Conservation (phyloP, 352 stramenopile species). For the Pythium plurisporium region DNA sequence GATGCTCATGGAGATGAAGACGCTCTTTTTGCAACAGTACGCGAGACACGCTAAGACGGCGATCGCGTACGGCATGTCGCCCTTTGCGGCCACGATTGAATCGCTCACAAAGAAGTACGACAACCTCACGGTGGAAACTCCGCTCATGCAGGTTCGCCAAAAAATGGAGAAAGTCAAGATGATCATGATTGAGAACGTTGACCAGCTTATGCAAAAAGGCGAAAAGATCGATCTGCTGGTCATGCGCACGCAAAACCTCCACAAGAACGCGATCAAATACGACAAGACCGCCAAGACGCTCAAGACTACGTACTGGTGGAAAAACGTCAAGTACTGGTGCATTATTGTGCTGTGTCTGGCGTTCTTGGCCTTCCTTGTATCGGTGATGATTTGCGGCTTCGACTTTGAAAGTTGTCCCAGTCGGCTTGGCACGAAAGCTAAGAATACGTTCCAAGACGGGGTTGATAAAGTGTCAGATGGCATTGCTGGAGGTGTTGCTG, state of each 20-base stretch:
- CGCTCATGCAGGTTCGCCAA: slow-evolving; percentile 82
- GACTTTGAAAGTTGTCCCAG: slow-evolving; percentile 57
- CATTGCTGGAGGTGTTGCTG: too few relatives aligned
- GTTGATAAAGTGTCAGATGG: slow-evolving; percentile 17
- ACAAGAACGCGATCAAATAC: slow-evolving; percentile 96
- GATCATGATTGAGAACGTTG: slow-evolving; percentile 99
- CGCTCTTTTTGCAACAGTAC: slow-evolving; percentile 59
- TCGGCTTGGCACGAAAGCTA: slow-evolving; percentile 35
- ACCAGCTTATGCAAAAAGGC: slow-evolving; percentile 95
- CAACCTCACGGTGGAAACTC: slow-evolving; percentile 77
- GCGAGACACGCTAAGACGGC: slow-evolving; percentile 60
- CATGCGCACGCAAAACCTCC: slow-evolving; percentile 88
- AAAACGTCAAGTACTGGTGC: slow-evolving; percentile 81
- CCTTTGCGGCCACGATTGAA: slow-evolving; percentile 57
- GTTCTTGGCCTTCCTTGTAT: slow-evolving; percentile 57
- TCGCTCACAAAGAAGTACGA: slow-evolving; percentile 83
- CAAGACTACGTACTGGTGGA: slow-evolving; percentile 88
- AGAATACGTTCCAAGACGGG: slow-evolving; percentile 22
- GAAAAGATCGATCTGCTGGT: slow-evolving; percentile 97
- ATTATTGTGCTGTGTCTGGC: slow-evolving; percentile 45
- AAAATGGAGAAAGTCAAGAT: slow-evolving; percentile 98
- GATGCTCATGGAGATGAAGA: slow-evolving; percentile 67
- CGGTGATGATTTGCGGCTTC: slow-evolving; percentile 73
- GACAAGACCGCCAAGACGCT: slow-evolving; percentile 91
- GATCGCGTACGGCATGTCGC: slow-evolving; percentile 61